A percentile compares a stretch with the other conserved stretches of the same genome.
Conservation (phyloP, 371 early-diverging fungal species). For the Umbelopsis sp. region DNA sequence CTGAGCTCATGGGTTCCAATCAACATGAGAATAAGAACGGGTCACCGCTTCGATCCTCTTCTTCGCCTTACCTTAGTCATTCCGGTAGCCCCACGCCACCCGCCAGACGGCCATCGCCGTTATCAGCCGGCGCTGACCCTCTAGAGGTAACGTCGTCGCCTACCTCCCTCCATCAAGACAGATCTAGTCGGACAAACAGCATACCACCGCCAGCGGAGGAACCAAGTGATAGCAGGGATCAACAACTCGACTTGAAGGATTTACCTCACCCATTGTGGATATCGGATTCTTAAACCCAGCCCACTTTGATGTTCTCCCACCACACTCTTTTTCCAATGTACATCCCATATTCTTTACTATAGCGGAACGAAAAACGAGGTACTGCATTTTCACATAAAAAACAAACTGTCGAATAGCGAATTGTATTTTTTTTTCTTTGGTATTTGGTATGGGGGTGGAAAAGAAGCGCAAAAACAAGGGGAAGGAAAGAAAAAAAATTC, state of each 20-base stretch:
- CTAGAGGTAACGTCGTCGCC: neutral
- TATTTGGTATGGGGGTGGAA: too few species aligned
- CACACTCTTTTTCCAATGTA: neutral
- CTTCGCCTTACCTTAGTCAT: neutral
- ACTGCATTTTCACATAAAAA: too few species aligned
- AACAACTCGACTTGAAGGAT: conserved; percentile 4
- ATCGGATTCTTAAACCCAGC: neutral
- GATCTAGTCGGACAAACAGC: neutral
- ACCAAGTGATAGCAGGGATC: neutral
- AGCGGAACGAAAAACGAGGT: too few species aligned
- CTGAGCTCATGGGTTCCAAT: neutral
- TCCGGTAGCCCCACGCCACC: neutral
- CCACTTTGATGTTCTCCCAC: neutral
- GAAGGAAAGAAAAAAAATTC: too few species aligned
- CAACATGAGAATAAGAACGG: neutral
- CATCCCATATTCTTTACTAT: conserved; percentile 11
- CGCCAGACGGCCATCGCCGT: neutral
- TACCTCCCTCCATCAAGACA: neutral
- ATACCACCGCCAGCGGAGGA: neutral
- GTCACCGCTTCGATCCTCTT: conserved; percentile 7
- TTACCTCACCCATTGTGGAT: conserved; percentile 17
- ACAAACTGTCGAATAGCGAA: too few species aligned
- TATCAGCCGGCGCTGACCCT: neutral
- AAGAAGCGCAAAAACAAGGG: too few species aligned
- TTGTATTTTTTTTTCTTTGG: too few species aligned